Base-by-base conservation (phyloP, 1,284 basidiomycete genomes). In the Anthracocystis panici-leucophaei region DNA sequence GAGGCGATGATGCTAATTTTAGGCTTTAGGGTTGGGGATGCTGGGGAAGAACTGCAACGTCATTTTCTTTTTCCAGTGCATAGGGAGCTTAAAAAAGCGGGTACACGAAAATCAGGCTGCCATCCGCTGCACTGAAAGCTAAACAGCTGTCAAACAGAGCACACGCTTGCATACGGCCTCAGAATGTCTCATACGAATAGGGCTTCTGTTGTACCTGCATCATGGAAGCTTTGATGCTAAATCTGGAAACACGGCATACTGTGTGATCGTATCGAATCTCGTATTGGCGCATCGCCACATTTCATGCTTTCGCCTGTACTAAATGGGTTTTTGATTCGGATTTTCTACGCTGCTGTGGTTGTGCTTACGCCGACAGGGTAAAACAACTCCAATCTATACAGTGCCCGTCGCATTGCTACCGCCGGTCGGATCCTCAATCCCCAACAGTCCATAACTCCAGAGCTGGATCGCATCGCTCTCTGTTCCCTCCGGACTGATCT, bases 381-480 rank as follows among this genome's bases (percentile, higher is more conserved):
- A 44, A 31, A 18, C 46, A n/a, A 4, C 29, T 29, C 14, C 18
- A n/a, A 14, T 51, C 49, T 50, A 23, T 10, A 9, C 10, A n/a
- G 21, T 31, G n/a, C 6, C 14, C 10, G 55, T 53, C 49, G 50
- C 25, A 12, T 33, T 53, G 10, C 18, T n/a, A 16, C 41, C 41
- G 41, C 29, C 53, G 12, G 61, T 65, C 0, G 85, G 84, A 68
- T 85, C 85, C 14, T 83, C 75, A 35, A 84, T 77, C 5, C 82
- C 85, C 57, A 86, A 66, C 75, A 86, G 84, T 1, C 79, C 85
- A 72, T 85, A 86, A 50, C 82, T 83, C 86, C 86, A 87, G 12
- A 87, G 72, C 74, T 87, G 86, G 48, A 87, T 67, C 2, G 86
- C 86, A 57, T 87, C 85, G n/a, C 84, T 85, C 71, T 87, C 86